Percentiles rank a stretch among this genome's conserved stretches.
These are phyloP conservation scores for Zangia roseola DNA, from an alignment of 768 basidiomycete species.

Conservation along the genomic window DNA sequence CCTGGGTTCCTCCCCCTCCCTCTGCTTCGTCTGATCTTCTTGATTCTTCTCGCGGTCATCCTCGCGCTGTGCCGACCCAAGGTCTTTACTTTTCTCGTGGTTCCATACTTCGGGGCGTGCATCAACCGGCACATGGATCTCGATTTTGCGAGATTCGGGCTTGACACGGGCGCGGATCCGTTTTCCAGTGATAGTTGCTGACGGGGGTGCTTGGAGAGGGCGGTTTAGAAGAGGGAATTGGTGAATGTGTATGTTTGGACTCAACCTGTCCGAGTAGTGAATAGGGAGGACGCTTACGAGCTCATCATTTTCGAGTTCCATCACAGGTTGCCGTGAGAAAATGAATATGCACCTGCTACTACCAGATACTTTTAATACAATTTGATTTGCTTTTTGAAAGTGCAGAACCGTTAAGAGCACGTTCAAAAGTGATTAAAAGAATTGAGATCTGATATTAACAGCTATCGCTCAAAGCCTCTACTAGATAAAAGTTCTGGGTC, in stretches of 20 bases:
- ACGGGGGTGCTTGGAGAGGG: constrained; percentile 74
- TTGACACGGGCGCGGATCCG: constrained; percentile 74
- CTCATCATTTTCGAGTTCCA: constrained; percentile 48
- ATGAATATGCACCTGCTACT: too few relatives aligned
- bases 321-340: constrained; percentile 18
- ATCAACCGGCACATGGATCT: constrained; percentile 83
- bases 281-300: constrained; percentile 69
- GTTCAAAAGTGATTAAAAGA: too few relatives aligned
- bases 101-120: constrained; percentile 81
- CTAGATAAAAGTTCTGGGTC: too few relatives aligned
- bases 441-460: too few relatives aligned
- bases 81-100: constrained; percentile 59
- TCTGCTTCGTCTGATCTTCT: constrained; percentile 44
- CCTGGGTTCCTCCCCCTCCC: constrained; percentile 57
- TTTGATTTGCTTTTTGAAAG: too few relatives aligned
- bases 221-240: constrained; percentile 78
- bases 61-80: constrained; percentile 64
- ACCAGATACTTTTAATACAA: too few relatives aligned
- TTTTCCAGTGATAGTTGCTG: constrained; percentile 70
- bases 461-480: too few relatives aligned
- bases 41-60: constrained; percentile 83
- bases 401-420: too few relatives aligned
- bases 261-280: constrained; percentile 61
- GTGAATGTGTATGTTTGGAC: constrained; percentile 69
- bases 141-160: constrained; percentile 56